A percentile compares a stretch with the other conserved stretches of the same genome.
phyloP scores from a whole-genome alignment of 345 rosid species.

The Brassica nigra region DNA sequence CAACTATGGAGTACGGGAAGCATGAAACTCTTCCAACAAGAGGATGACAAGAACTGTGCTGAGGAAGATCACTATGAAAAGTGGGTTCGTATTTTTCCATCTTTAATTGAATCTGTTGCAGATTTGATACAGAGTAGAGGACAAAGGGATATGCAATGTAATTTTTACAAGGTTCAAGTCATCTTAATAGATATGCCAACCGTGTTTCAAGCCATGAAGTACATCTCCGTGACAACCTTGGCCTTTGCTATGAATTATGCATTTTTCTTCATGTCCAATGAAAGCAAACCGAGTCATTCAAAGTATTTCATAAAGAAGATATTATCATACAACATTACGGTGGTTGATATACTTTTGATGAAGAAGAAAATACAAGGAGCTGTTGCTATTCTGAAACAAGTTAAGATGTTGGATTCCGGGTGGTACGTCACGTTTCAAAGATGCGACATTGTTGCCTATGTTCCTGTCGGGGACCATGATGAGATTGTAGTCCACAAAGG shows the following conservation, averaged over 20 bases:
- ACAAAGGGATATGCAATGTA: background rate
- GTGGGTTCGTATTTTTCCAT: background rate
- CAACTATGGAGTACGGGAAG: background rate
- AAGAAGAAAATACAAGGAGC: background rate
- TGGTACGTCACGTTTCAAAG: background rate
- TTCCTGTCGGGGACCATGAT: no score
- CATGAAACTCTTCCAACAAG: background rate
- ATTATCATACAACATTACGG: background rate
- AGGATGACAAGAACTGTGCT: background rate
- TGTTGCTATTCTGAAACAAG: background rate
- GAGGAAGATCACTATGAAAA: background rate
- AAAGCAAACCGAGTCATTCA: background rate
- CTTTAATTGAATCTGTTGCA: background rate
- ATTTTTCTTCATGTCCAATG: background rate
- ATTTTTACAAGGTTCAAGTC: background rate
- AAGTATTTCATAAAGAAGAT: background rate
- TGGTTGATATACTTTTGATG: background rate
- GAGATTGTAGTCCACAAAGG: no score
- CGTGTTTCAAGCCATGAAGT: background rate
- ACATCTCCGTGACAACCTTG: background rate
- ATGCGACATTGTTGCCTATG: background rate
- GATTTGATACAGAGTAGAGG: background rate
- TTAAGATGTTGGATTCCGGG: background rate
- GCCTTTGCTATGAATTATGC: background rate
- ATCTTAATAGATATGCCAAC: background rate